Base-by-base conservation (phyloP, 2,329 filamentous ascomycete species). In the Alternaria sp. region DNA sequence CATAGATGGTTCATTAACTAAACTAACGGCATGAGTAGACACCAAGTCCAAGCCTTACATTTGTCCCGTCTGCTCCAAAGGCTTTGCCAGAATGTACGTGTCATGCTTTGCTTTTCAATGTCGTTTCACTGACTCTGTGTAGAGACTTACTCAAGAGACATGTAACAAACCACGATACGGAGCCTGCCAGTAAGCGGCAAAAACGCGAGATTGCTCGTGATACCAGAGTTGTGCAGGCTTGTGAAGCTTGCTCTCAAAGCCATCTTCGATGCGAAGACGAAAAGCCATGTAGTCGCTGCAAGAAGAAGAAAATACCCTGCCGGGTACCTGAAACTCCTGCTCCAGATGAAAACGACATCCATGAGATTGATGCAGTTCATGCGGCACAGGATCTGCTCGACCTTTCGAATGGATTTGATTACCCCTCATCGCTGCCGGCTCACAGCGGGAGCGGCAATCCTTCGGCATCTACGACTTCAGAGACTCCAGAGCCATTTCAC, bases 251-350 rank as follows among this genome's bases (percentile, higher is more conserved):
- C 62, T 83, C 84, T 22, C 77, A 80, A 22, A 80, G 82, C 3
- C 84, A 86, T 65, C 74, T 86, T 20, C 83, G 84, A 66, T 86
- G 84, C 62, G 83, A 85, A 61, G 84, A 86, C 62, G 78, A 82
- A 46, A 86, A 86, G 72, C 84, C 84, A 7, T 86, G 84, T 67
- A 82, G 78, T 62, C 77, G 84, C 46, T 86, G 84, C 70, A 79
- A 75, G 41, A 83, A 83, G 65, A 84, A 83, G 64, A 79, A 79
- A 64, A 79, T 85, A 20, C 64, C 72, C 6, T 86, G 84, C 57
- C 75, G 66, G 43, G 62, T 74, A 14, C 67, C 68, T n/a, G 62
- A 67, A 39, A 28, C 48, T 34, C 44, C 51, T 36, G 52, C 51
- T 34, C 59, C 51, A 34, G 68, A 70, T 20, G 62, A 65, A 2